Percentiles rank a stretch among this genome's conserved stretches.
These are phyloP conservation scores for Cadophora luteo-olivacea DNA, from an alignment of 2,329 filamentous ascomycete genomes.

Conservation along the genomic window DNA sequence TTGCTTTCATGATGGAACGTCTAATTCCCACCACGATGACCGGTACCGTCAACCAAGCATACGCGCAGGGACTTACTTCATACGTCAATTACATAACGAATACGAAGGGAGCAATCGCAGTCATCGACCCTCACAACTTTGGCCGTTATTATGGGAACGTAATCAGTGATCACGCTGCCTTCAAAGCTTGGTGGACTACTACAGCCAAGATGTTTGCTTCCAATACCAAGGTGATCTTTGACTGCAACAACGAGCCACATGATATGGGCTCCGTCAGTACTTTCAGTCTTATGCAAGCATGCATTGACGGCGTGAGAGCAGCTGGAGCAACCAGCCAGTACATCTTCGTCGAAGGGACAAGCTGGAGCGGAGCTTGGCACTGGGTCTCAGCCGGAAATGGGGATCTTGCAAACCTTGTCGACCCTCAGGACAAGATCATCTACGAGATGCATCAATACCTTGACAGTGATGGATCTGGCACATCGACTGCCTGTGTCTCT, in stretches of 20 bases:
- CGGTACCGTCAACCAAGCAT: conserved; percentile 50
- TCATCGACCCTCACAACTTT: conserved; percentile 58
- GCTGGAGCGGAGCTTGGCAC: conserved; percentile 38
- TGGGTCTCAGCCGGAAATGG: conserved; percentile 49
- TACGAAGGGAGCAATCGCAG: conserved; percentile 52
- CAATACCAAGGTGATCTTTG: conserved; percentile 49
- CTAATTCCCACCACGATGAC: conserved; percentile 56
- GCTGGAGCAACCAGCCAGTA: conserved; percentile 56
- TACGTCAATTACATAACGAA: conserved; percentile 53
- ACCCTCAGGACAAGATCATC: conserved; percentile 59
- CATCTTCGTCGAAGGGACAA: conserved; percentile 62
- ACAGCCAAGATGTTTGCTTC: conserved; percentile 47
- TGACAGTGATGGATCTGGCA: conserved; percentile 61
- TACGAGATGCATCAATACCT: conserved; percentile 71
- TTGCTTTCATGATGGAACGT: conserved; percentile 61
- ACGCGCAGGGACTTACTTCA: conserved; percentile 51
- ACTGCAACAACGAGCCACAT: conserved; percentile 55
- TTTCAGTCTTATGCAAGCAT: conserved; percentile 52
- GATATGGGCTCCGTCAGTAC: conserved; percentile 50
- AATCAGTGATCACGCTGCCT: conserved; percentile 46
- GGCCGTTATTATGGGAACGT: conserved; percentile 54
- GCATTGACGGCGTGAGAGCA: conserved; percentile 51
- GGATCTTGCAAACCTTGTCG: conserved; percentile 54
- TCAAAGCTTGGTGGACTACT: conserved; percentile 49
- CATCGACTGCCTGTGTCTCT: conserved; percentile 55